Conservation (phyloP, 768 basidiomycete species). For the Auricularia heimuer region DNA sequence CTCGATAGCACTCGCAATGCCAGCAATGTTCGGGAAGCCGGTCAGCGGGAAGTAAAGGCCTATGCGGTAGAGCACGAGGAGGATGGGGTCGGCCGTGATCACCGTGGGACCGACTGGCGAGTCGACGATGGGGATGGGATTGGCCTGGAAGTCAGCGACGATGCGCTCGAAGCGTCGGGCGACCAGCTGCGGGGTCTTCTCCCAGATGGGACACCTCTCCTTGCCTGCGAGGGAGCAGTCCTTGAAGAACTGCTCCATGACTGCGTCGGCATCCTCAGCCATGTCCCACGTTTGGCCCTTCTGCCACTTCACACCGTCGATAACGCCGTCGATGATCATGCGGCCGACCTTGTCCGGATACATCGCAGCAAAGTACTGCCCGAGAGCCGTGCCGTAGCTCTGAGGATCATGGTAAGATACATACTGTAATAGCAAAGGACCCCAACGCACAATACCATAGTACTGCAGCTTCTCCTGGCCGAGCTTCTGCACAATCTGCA, state of each 20-base stretch:
- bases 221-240: neutral
- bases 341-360: slow-evolving; percentile 5
- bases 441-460: slow-evolving; percentile 8
- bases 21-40: neutral
- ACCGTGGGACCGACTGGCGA: neutral
- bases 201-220: neutral
- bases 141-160: neutral
- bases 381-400: slow-evolving; percentile 5
- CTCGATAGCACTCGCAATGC: neutral
- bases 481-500: slow-evolving; percentile 2
- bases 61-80: neutral
- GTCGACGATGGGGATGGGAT: neutral
- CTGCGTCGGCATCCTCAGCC: neutral
- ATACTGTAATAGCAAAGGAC: neutral
- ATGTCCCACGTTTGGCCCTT: neutral
- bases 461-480: slow-evolving; percentile 11
- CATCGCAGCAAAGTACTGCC: slow-evolving; percentile 5
- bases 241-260: neutral
- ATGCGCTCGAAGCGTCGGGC: neutral
- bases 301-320: neutral
- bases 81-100: neutral
- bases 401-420: neutral
- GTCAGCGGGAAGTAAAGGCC: neutral
- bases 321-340: slow-evolving; percentile 5
- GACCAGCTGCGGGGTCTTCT: neutral